Conservation (phyloP, 108 stramenopile genomes). For the Ochromonas danica region DNA sequence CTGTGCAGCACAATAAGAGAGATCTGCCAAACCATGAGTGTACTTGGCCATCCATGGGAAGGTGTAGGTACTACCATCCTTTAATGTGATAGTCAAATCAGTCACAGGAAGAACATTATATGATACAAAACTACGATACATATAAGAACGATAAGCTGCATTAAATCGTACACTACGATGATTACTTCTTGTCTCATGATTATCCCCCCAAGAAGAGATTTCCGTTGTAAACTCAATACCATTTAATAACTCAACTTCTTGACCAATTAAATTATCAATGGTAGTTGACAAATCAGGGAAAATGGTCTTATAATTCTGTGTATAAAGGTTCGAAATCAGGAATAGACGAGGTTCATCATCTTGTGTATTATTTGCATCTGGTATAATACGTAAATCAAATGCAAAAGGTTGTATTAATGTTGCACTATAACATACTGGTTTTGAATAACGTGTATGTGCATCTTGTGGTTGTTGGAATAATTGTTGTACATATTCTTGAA, state of each 20-base stretch:
- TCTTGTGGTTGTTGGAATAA: not conserved
- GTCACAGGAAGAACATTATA: not conserved
- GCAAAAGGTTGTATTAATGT: constrained; percentile 20
- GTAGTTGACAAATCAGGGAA: not conserved
- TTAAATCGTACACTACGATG: constrained; percentile 6
- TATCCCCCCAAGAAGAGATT: constrained; percentile 18
- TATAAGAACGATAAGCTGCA: constrained; percentile 1
- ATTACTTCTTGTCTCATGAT: constrained; percentile 13
- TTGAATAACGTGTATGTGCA: constrained; percentile 11
- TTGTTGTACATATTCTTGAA: not conserved
- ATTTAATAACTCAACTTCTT: not conserved
- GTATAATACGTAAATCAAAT: not conserved
- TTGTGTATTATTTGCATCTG: not conserved
- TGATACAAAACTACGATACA: not conserved
- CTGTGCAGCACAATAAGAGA: not conserved
- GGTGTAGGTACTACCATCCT: not conserved
- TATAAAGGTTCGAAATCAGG: constrained; percentile 7
- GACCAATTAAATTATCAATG: not conserved
- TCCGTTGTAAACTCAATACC: constrained; percentile 23
- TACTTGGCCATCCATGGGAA: constrained; percentile 17
- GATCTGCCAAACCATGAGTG: not conserved
- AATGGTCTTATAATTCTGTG: not conserved
- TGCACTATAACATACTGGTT: constrained; percentile 5
- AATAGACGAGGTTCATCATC: not conserved
- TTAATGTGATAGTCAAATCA: not conserved